Evolutionary conservation across 352 stramenopile genomes (phyloP).

Genomic region (Pythium grandisporangium): DNA sequence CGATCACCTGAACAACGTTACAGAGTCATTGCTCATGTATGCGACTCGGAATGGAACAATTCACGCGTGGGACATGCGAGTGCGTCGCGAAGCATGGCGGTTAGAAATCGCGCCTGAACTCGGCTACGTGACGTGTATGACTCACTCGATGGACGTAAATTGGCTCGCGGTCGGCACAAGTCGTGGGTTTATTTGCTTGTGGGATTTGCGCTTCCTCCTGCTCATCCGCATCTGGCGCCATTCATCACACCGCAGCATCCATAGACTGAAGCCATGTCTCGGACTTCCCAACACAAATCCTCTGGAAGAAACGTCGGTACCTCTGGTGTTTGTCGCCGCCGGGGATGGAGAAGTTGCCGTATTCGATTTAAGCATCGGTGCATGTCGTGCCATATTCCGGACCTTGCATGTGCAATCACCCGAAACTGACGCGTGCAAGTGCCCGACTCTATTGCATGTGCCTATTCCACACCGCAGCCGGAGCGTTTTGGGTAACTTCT

Average conservation of each 20-base stretch:
- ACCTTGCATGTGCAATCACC: conserved; percentile 72
- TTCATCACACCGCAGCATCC: conserved; percentile 86
- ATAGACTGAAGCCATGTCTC: conserved; percentile 79
- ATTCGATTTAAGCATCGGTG: conserved; percentile 83
- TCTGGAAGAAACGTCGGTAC: conserved; percentile 67
- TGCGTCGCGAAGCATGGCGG: conserved; percentile 87
- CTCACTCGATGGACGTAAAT: conserved; percentile 91
- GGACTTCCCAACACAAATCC: conserved; percentile 70
- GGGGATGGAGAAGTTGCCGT: conserved; percentile 90
- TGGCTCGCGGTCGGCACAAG: conserved; percentile 94
- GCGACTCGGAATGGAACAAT: conserved; percentile 89
- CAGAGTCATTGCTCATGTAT: conserved; percentile 91
- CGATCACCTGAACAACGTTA: conserved; percentile 95
- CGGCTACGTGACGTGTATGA: conserved; percentile 94
- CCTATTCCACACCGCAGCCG: conserved; percentile 65
- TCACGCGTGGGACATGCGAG: conserved; percentile 90
- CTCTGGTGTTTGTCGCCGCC: conserved; percentile 91
- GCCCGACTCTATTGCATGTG: conserved; percentile 64
- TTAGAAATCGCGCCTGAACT: conserved; percentile 91
- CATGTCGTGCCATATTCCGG: conserved; percentile 89
- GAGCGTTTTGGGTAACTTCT: conserved; percentile 62
- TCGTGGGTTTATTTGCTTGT: conserved; percentile 93
- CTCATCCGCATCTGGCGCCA: conserved; percentile 96
- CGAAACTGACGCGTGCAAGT: conserved; percentile 67
- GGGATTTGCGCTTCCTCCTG: conserved; percentile 94